Percentiles rank a stretch among this genome's conserved stretches.
These are phyloP conservation scores for Arthrobotrys sphaeroides DNA, from an alignment of 2,329 filamentous ascomycete species.

Conservation along the genomic window DNA sequence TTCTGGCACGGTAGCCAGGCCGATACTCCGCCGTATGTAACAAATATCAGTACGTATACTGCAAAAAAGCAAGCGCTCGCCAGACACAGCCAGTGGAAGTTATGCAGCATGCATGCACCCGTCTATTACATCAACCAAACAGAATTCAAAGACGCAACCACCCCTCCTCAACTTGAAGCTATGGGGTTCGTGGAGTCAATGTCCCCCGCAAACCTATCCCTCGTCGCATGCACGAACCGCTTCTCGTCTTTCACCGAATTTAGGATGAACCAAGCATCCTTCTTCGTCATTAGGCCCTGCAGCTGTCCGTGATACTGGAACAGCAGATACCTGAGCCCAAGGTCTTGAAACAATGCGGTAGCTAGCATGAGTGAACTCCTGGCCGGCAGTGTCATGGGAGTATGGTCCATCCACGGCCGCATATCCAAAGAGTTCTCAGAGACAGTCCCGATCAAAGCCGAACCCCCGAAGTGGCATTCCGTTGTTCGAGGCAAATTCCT, in stretches of 20 bases:
- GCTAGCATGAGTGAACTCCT: constrained; percentile 82
- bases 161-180: constrained; percentile 3
- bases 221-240: constrained; percentile 61
- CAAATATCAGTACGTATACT: not conserved
- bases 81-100: not conserved
- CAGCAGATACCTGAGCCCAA: constrained; percentile 88
- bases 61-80: not conserved
- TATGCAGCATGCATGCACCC: not conserved
- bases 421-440: constrained; percentile 73
- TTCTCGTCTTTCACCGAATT: constrained; percentile 75
- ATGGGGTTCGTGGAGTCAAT: constrained; percentile 5
- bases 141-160: not conserved
- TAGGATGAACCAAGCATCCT: constrained; percentile 94
- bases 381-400: constrained; percentile 86
- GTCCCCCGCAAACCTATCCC: constrained; percentile 41
- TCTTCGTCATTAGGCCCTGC: constrained; percentile 90
- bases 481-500: constrained; percentile 62
- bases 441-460: constrained; percentile 59
- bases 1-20: not conserved
- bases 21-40: not conserved
- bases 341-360: constrained; percentile 90
- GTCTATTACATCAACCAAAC: not conserved
- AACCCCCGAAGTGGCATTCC: constrained; percentile 80
- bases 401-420: constrained; percentile 98
- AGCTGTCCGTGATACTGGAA: constrained; percentile 84